Percentiles rank a stretch among this genome's conserved stretches.
These are phyloP conservation scores for Theobroma grandiflorum DNA, from an alignment of 441 rosid species.

Conservation along the genomic window DNA sequence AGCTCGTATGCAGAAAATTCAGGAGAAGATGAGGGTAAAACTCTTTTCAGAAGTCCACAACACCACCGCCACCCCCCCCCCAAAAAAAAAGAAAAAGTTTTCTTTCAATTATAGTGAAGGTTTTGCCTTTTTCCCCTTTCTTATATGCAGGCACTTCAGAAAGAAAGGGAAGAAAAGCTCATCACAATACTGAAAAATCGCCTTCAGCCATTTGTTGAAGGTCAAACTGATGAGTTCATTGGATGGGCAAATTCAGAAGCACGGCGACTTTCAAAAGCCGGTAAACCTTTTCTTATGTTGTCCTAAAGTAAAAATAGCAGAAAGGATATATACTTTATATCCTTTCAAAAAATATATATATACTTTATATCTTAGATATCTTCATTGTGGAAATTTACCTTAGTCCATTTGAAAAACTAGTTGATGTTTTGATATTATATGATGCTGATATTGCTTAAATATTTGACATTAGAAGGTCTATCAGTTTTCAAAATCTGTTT, in stretches of 20 bases:
- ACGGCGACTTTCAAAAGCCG: conserved; percentile 69
- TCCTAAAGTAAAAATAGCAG: conserved; percentile 2
- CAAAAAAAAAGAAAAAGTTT: background rate
- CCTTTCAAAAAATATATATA: too few species aligned
- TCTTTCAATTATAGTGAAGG: conserved; percentile 12
- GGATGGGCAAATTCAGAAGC: conserved; percentile 89
- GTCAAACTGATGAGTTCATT: conserved; percentile 62
- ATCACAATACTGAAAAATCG: conserved; percentile 58
- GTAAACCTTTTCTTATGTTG: conserved; percentile 43
- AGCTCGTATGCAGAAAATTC: conserved; percentile 53
- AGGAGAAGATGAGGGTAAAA: conserved; percentile 75
- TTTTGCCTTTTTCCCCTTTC: background rate
- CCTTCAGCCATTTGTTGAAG: conserved; percentile 82
- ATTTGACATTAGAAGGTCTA: background rate
- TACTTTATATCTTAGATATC: background rate
- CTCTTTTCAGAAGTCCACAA: background rate
- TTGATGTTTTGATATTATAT: too few species aligned
- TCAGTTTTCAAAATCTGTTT: background rate
- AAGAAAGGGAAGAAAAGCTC: conserved; percentile 77
- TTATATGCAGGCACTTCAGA: conserved; percentile 64
- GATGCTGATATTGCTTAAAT: background rate
- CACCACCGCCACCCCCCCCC: too few species aligned
- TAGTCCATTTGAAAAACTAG: background rate
- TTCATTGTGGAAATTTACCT: background rate
- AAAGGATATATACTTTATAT: background rate